Percentiles rank a stretch among this genome's conserved stretches.
phyloP scores from a whole-genome alignment of 1,139 yeast genomes.

The Tardiomyces digboiensis region DNA sequence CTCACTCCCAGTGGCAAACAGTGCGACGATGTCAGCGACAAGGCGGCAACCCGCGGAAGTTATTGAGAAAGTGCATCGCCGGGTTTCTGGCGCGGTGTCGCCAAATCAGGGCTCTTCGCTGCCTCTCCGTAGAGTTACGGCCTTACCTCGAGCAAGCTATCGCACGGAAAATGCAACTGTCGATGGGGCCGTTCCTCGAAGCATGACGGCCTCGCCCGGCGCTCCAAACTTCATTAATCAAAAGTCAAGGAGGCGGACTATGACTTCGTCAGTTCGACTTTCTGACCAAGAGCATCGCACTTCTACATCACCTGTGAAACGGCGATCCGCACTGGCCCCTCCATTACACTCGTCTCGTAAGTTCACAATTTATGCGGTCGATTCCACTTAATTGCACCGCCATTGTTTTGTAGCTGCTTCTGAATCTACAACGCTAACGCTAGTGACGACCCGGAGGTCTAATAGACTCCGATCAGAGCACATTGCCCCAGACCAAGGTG shows the following conservation, averaged over 20 bases:
- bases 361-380: too few species aligned
- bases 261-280: neutral
- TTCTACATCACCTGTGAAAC: too few species aligned
- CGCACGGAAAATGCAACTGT: conserved; percentile 4
- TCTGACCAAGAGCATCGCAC: neutral
- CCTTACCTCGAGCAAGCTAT: conserved; percentile 3
- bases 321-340: too few species aligned
- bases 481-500: too few species aligned
- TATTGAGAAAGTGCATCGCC: conserved; percentile 14
- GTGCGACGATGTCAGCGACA: neutral
- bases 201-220: neutral
- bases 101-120: neutral
- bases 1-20: neutral
- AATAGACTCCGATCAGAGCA: too few species aligned
- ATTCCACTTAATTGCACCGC: too few species aligned
- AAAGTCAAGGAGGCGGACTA: conserved; percentile 10
- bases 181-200: conserved; percentile 1
- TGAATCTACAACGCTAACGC: too few species aligned
- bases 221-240: conserved; percentile 9
- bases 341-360: too few species aligned
- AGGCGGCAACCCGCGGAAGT: conserved; percentile 11
- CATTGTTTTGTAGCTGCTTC: too few species aligned
- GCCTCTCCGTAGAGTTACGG: neutral
- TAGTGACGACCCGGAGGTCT: too few species aligned
- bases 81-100: conserved; percentile 9